phyloP scores from a whole-genome alignment of 495 filamentous ascomycete genomes.

The Hypoxylon lienhwacheense region DNA sequence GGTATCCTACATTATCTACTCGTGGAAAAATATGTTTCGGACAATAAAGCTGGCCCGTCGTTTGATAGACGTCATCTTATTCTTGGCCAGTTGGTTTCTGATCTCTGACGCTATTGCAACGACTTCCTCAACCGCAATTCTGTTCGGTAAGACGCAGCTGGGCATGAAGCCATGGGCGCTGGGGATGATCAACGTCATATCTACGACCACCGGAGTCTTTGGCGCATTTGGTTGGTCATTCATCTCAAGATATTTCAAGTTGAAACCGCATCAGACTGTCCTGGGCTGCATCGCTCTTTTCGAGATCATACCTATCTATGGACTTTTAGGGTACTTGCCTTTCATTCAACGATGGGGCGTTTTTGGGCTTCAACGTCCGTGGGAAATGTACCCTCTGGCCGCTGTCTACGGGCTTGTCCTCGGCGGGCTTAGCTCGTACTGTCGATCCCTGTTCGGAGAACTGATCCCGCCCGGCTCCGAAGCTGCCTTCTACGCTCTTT shows the following conservation, averaged over 20 bases:
- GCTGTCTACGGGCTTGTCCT: conserved; percentile 92
- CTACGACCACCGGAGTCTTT: conserved; percentile 75
- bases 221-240: conserved; percentile 90
- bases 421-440: conserved; percentile 90
- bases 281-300: conserved; percentile 87
- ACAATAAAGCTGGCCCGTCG: conserved; percentile 77
- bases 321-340: conserved; percentile 85
- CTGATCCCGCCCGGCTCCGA: conserved; percentile 91
- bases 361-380: conserved; percentile 83
- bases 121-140: conserved; percentile 88
- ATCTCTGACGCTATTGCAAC: conserved; percentile 93
- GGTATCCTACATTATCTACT: conserved; percentile 68
- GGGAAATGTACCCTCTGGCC: conserved; percentile 96
- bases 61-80: conserved; percentile 83
- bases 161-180: conserved; percentile 84
- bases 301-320: conserved; percentile 90
- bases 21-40: conserved; percentile 82
- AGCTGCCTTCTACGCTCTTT: conserved; percentile 94
- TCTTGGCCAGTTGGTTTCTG: conserved; percentile 91
- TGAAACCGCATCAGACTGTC: conserved; percentile 82
- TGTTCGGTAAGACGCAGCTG: conserved; percentile 93
- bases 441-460: conserved; percentile 88
- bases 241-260: conserved; percentile 64
- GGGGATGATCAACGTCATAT: conserved; percentile 92
- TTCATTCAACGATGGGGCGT: conserved; percentile 73